Evolutionary conservation across 371 early-diverging fungal species (phyloP).

Genomic region (Mucor plumbeus): DNA sequence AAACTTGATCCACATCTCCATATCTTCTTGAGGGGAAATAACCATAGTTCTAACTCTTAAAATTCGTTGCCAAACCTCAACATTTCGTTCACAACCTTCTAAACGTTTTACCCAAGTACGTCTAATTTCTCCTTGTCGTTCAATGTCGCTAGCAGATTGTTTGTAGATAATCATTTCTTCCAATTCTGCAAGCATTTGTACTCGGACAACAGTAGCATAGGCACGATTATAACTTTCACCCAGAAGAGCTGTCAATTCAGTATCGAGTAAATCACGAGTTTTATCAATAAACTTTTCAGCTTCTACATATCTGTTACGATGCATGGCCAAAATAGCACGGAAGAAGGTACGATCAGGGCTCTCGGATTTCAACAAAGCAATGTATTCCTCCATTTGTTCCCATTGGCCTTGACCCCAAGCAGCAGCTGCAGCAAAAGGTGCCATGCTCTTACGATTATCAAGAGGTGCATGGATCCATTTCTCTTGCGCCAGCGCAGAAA

Average conservation of each 20-base stretch:
- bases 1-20: slow-evolving; percentile 96
- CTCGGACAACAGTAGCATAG: slow-evolving; percentile 86
- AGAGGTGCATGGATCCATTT: slow-evolving; percentile 74
- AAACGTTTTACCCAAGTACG: slow-evolving; percentile 89
- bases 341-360: slow-evolving; percentile 77
- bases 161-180: slow-evolving; percentile 96
- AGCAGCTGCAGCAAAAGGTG: slow-evolving; percentile 91
- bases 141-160: slow-evolving; percentile 79
- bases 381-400: slow-evolving; percentile 92
- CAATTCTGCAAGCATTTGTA: slow-evolving; percentile 96
- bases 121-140: slow-evolving; percentile 79
- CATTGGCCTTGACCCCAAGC: slow-evolving; percentile 95
- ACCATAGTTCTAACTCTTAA: slow-evolving; percentile 91
- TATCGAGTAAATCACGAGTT: slow-evolving; percentile 88
- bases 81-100: slow-evolving; percentile 91
- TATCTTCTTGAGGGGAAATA: slow-evolving; percentile 87
- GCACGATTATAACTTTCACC: slow-evolving; percentile 96
- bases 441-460: slow-evolving; percentile 70
- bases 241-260: slow-evolving; percentile 86
- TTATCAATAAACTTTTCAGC: slow-evolving; percentile 80
- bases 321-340: slow-evolving; percentile 87
- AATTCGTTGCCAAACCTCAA: slow-evolving; percentile 96
- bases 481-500: slow-evolving; percentile 82
- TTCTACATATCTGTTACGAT: slow-evolving; percentile 80
- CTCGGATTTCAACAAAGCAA: slow-evolving; percentile 79